phyloP scores from a whole-genome alignment of 2,329 filamentous ascomycete species.

The Fulvia fulva region DNA sequence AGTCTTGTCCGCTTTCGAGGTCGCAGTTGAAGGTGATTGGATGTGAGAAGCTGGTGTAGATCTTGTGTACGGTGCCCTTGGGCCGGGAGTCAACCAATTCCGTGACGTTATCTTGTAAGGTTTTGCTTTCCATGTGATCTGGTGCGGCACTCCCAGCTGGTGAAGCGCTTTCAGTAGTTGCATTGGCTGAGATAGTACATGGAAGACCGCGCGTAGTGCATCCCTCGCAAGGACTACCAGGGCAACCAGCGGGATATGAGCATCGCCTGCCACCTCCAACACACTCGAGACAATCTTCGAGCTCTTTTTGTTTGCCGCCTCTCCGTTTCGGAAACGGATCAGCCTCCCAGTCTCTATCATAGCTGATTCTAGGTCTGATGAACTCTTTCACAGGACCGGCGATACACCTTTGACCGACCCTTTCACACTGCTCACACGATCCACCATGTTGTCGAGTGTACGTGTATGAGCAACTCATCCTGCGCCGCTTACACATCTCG shows the following conservation, averaged over 20 bases:
- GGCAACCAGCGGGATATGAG: conserved; percentile 4
- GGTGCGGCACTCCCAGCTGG: background rate
- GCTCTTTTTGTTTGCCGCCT: conserved; percentile 2
- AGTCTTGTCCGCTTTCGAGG: background rate
- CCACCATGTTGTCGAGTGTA: conserved; percentile 25
- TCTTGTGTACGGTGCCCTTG: conserved; percentile 18
- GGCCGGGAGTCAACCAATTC: no score
- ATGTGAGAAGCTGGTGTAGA: conserved; percentile 39
- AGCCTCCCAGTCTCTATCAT: conserved; percentile 17
- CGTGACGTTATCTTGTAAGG: no score
- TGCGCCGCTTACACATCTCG: conserved; percentile 32
- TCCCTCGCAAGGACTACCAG: conserved; percentile 14
- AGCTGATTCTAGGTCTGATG: conserved; percentile 21
- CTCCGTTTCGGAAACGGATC: conserved; percentile 6
- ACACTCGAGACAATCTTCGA: conserved; percentile 14
- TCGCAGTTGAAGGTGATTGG: conserved; percentile 39
- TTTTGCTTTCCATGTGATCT: background rate
- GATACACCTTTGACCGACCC: conserved; percentile 31
- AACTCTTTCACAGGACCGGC: conserved; percentile 35
- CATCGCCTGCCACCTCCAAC: conserved; percentile 13
- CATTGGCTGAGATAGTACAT: conserved; percentile 3
- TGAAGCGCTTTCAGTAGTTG: background rate
- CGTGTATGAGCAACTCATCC: conserved; percentile 34
- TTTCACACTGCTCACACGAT: conserved; percentile 34
- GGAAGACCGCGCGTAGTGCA: conserved; percentile 8